Percentiles rank a stretch among this genome's conserved stretches.
Evolutionary conservation across 257 asterid species (phyloP).

Genomic region (Scutellaria baicalensis): DNA sequence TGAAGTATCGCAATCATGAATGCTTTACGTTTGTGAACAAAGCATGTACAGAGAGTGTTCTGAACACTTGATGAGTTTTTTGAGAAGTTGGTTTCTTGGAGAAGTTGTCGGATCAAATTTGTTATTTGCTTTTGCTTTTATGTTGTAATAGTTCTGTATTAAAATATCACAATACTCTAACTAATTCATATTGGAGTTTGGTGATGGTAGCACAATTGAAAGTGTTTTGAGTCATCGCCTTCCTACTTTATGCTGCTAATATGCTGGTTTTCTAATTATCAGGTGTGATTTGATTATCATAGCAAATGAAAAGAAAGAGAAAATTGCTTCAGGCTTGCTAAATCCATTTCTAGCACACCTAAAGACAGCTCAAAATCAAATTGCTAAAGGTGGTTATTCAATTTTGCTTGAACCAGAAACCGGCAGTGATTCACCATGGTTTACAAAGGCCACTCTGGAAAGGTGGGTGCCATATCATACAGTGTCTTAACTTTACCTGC

Average conservation of each 20-base stretch:
- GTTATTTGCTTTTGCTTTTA: neutral
- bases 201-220: conserved; percentile 3
- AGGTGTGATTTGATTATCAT: conserved; percentile 72
- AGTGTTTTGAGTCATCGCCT: neutral
- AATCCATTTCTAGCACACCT: conserved; percentile 90
- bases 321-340: conserved; percentile 88
- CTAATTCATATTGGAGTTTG: neutral
- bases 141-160: neutral
- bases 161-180: neutral
- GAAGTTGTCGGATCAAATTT: neutral
- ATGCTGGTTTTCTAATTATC: conserved; percentile 10
- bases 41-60: neutral
- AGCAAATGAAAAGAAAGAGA: conserved; percentile 87
- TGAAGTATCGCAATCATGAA: neutral
- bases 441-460: conserved; percentile 90
- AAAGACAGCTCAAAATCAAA: conserved; percentile 84
- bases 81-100: neutral
- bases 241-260: neutral
- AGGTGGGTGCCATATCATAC: conserved; percentile 38
- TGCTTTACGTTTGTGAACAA: neutral
- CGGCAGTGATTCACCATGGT: conserved; percentile 62
- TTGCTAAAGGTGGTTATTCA: conserved; percentile 88
- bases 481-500: neutral
- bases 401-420: conserved; percentile 65
- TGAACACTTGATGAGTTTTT: neutral